Evolutionary conservation across 2,329 filamentous ascomycete genomes (phyloP).

Genomic region (Aspergillus pseudonomiae): DNA sequence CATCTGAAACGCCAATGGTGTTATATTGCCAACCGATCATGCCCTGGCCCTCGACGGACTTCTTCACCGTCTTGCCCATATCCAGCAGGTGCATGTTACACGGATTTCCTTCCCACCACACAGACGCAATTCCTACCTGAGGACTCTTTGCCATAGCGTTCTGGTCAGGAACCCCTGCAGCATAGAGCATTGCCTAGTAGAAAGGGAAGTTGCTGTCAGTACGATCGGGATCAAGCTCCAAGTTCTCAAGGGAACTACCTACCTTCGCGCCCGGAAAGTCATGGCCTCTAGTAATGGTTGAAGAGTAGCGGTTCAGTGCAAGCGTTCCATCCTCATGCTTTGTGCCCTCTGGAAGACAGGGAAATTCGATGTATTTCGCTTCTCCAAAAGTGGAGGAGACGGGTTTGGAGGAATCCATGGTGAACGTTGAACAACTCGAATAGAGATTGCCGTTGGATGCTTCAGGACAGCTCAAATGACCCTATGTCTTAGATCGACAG

Average conservation of each 20-base stretch:
- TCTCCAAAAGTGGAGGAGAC: constrained; percentile 41
- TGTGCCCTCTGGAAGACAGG: constrained; percentile 55
- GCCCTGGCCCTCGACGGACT: constrained; percentile 73
- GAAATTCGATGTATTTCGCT: constrained; percentile 60
- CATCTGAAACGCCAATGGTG: constrained; percentile 86
- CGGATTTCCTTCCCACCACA: constrained; percentile 98
- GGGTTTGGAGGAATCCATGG: constrained; percentile 30
- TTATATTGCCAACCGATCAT: constrained; percentile 97
- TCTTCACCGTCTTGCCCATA: constrained; percentile 85
- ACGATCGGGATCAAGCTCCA: neutral
- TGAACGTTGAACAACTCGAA: neutral
- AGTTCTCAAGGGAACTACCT: constrained; percentile 9
- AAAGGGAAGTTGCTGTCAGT: neutral
- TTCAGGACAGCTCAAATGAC: neutral
- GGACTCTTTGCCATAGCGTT: constrained; percentile 87
- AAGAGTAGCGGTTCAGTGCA: constrained; percentile 84
- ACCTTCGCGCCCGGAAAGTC: constrained; percentile 92
- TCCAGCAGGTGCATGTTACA: constrained; percentile 84
- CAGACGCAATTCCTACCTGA: constrained; percentile 86
- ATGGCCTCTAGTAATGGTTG: constrained; percentile 78
- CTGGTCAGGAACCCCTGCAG: constrained; percentile 80
- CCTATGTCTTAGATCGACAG: neutral
- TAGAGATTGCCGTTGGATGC: neutral
- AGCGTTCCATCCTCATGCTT: constrained; percentile 59
- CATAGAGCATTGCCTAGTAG: constrained; percentile 88